Evolutionary conservation across 73 alveolate genomes (phyloP).

Genomic region (Blepharisma stoltei): DNA sequence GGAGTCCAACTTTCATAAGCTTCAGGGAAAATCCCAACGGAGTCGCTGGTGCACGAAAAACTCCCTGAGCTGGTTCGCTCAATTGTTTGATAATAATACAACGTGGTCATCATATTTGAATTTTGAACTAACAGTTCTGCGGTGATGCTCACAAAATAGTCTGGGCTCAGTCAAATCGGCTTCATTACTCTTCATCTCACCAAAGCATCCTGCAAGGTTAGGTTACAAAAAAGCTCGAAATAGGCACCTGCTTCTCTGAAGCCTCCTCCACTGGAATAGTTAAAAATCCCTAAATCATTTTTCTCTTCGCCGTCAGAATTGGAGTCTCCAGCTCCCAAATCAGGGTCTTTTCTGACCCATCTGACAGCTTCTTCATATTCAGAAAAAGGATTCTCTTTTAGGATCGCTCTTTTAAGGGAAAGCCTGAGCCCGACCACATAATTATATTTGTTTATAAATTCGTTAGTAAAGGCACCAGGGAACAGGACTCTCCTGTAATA

Average conservation of each 20-base stretch:
- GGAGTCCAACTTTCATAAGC: neutral
- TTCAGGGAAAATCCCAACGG: conserved; percentile 3
- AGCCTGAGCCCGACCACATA: conserved; percentile 54
- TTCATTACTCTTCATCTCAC: neutral
- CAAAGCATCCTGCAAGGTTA: conserved; percentile 25
- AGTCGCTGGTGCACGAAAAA: neutral
- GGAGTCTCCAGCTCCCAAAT: neutral
- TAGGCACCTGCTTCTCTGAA: conserved; percentile 46
- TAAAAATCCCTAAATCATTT: conserved; percentile 13
- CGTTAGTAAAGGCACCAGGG: neutral
- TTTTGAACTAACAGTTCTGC: neutral
- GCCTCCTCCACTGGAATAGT: conserved; percentile 36
- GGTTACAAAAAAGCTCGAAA: conserved; percentile 30
- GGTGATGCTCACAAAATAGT: neutral
- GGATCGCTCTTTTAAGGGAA: conserved; percentile 30
- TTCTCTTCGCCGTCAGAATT: conserved; percentile 10
- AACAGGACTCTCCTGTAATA: neutral
- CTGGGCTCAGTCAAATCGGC: neutral
- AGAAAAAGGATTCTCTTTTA: neutral
- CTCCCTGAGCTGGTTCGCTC: neutral
- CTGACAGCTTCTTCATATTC: conserved; percentile 10
- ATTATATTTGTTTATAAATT: conserved; percentile 26
- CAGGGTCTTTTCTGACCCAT: conserved; percentile 21
- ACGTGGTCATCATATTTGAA: neutral
- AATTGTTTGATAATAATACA: conserved; percentile 12